Percentiles rank a stretch among this genome's conserved stretches.
phyloP scores from a whole-genome alignment of 2,329 filamentous ascomycete species.

The Sporothrix mexicana region DNA sequence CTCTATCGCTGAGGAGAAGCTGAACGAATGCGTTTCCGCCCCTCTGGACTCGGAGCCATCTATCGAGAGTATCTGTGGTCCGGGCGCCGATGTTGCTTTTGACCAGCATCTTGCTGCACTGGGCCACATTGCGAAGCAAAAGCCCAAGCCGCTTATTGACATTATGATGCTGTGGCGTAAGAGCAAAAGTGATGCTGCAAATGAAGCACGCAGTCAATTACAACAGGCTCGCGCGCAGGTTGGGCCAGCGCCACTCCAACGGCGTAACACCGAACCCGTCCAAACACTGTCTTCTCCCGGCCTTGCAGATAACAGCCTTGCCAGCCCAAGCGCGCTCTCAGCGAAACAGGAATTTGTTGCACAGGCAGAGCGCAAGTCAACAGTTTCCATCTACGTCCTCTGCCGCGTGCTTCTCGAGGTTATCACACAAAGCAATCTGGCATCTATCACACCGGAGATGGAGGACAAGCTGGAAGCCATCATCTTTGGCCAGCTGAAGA shows the following conservation, averaged over 20 bases:
- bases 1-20: conserved; percentile 93
- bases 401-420: conserved; percentile 94
- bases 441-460: conserved; percentile 85
- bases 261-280: conserved; percentile 76
- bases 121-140: conserved; percentile 91
- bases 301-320: conserved; percentile 42
- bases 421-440: conserved; percentile 84
- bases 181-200: conserved; percentile 88
- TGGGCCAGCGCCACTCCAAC: conserved; percentile 58
- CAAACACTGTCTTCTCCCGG: conserved; percentile 48
- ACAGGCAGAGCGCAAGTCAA: conserved; percentile 85
- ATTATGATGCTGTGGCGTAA: conserved; percentile 99
- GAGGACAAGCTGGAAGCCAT: conserved; percentile 93
- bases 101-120: conserved; percentile 93
- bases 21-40: conserved; percentile 83
- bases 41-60: conserved; percentile 80
- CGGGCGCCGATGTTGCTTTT: conserved; percentile 84
- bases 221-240: conserved; percentile 56
- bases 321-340: conserved; percentile 50
- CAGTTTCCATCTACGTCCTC: conserved; percentile 93
- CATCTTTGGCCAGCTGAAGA: conserved; percentile 94
- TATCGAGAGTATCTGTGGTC: conserved; percentile 89
- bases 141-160: conserved; percentile 94
- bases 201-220: conserved; percentile 65
- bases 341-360: conserved; percentile 73